Percentiles rank a stretch among this genome's conserved stretches.
Conservation (phyloP, 1,284 basidiomycete genomes). For the Rhodotorula sp. region DNA sequence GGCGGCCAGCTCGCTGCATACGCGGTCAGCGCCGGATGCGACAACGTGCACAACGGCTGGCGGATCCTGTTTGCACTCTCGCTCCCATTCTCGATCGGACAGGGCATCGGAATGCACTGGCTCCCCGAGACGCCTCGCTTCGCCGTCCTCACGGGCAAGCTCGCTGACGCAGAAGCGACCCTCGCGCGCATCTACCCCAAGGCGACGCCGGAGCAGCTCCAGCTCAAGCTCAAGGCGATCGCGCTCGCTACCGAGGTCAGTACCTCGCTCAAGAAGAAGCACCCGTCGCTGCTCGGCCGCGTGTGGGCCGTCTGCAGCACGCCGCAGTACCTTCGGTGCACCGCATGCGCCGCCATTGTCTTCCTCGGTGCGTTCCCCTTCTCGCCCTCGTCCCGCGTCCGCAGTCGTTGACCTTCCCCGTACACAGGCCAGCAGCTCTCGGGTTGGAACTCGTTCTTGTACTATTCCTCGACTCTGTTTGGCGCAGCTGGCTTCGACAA, state of each 20-base stretch:
- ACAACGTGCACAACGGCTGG: constrained; percentile 47
- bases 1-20: constrained; percentile 52
- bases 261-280: constrained; percentile 16
- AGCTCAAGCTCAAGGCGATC: constrained; percentile 64
- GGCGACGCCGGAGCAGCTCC: constrained; percentile 62
- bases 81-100: constrained; percentile 52
- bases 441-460: constrained; percentile 16
- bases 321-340: constrained; percentile 10
- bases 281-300: constrained; percentile 7
- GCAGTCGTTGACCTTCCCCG: neutral
- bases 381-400: neutral
- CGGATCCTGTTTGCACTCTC: constrained; percentile 52
- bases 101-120: constrained; percentile 63
- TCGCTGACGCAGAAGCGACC: constrained; percentile 58
- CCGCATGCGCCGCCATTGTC: neutral
- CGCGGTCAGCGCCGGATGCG: constrained; percentile 49
- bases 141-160: constrained; percentile 60
- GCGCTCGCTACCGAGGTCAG: constrained; percentile 60
- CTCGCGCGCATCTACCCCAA: constrained; percentile 65
- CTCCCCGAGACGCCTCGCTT: constrained; percentile 76
- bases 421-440: constrained; percentile 8
- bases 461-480: constrained; percentile 14
- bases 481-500: constrained; percentile 17
- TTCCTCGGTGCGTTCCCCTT: constrained; percentile 8
- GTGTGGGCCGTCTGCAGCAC: constrained; percentile 3